phyloP scores from a whole-genome alignment of 2,329 filamentous ascomycete genomes.

The Nemania sp. region DNA sequence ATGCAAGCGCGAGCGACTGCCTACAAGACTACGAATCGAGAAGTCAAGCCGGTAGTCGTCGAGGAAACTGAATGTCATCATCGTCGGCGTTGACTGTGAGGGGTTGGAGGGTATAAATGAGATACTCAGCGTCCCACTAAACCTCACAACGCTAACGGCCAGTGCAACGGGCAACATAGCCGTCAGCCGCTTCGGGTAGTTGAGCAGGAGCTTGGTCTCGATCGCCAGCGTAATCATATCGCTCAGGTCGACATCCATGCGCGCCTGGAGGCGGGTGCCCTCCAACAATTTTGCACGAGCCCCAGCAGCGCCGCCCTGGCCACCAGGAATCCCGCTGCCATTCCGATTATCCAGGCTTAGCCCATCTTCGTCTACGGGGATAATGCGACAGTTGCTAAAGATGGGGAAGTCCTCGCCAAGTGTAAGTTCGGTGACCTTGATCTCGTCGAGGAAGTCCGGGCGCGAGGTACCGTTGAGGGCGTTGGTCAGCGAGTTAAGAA shows the following conservation, averaged over 20 bases:
- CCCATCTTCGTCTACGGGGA: constrained; percentile 87
- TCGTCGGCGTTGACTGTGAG: constrained; percentile 79
- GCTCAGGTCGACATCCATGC: constrained; percentile 96
- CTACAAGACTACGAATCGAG: constrained; percentile 81
- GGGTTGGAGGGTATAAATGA: constrained; percentile 87
- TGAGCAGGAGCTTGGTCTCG: constrained; percentile 92
- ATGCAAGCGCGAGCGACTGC: constrained; percentile 81
- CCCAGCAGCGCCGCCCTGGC: constrained; percentile 64
- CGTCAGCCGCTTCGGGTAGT: constrained; percentile 90
- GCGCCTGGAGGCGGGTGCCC: constrained; percentile 85
- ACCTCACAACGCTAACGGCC: constrained; percentile 90
- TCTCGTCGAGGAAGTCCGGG: constrained; percentile 92
- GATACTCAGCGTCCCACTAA: constrained; percentile 93
- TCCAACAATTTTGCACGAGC: constrained; percentile 60
- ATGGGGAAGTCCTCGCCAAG: constrained; percentile 98
- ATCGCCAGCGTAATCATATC: constrained; percentile 95
- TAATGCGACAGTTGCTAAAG: constrained; percentile 97
- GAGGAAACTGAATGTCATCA: constrained; percentile 93
- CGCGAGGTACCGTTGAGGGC: constrained; percentile 88
- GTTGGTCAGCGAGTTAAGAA: constrained; percentile 85
- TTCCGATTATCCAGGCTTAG: constrained; percentile 61
- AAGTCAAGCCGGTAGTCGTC: constrained; percentile 89
- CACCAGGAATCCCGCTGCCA: constrained; percentile 41
- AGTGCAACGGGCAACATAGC: constrained; percentile 93
- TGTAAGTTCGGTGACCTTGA: constrained; percentile 91